Evolutionary conservation across 805 yeast genomes (phyloP).

Genomic region (Hanseniaspora occidentalis): DNA sequence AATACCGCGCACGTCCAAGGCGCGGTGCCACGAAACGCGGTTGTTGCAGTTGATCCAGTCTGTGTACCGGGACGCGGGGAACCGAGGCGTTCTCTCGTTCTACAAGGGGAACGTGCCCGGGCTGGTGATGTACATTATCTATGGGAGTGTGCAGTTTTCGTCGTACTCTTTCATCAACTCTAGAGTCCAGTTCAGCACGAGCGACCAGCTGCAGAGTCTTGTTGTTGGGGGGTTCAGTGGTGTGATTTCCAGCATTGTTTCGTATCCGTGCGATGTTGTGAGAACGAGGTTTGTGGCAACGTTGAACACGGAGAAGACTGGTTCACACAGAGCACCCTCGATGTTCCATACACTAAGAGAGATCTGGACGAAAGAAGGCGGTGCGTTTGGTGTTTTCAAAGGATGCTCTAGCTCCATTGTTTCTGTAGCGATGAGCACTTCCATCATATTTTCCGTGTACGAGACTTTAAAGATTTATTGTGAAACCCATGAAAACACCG

Average conservation of each 20-base stretch:
- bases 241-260: conserved; percentile 48
- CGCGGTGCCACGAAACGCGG: neutral
- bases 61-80: conserved; percentile 8
- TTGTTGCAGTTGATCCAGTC: neutral
- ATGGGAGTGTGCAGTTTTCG: conserved; percentile 79
- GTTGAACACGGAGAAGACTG: conserved; percentile 11
- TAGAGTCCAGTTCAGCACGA: conserved; percentile 16
- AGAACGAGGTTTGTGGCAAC: conserved; percentile 72
- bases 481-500: conserved; percentile 24
- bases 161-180: conserved; percentile 47
- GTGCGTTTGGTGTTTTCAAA: conserved; percentile 34
- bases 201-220: conserved; percentile 15
- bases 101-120: conserved; percentile 98
- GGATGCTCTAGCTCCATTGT: conserved; percentile 39
- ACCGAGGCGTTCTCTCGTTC: conserved; percentile 65
- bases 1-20: conserved; percentile 9
- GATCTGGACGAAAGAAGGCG: conserved; percentile 28
- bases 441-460: conserved; percentile 62
- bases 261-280: conserved; percentile 87
- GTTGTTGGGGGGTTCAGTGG: conserved; percentile 75
- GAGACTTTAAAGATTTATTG: conserved; percentile 29
- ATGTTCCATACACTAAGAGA: conserved; percentile 19
- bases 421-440: conserved; percentile 60
- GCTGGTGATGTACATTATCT: conserved; percentile 66
- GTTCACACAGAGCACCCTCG: neutral